Conservation (phyloP, 1,284 basidiomycete genomes). For the Trichosporon sp. region DNA sequence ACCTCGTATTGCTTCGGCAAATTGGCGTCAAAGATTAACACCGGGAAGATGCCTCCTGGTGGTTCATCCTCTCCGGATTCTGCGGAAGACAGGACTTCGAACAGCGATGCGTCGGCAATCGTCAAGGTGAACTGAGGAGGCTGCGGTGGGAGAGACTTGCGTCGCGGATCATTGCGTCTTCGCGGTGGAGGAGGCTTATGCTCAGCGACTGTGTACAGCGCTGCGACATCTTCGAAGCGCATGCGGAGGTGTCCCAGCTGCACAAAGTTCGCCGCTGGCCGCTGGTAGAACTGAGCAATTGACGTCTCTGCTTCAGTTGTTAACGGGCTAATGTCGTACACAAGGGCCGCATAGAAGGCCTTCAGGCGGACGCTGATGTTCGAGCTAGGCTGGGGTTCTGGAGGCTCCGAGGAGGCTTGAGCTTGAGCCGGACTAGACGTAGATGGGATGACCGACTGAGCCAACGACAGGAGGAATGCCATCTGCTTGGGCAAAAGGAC, state of each 20-base stretch:
- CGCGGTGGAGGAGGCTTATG: background rate
- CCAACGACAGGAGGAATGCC: constrained; percentile 23
- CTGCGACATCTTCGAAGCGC: constrained; percentile 28
- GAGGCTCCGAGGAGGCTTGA: background rate
- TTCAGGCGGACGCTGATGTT: constrained; percentile 26
- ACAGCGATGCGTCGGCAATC: constrained; percentile 27
- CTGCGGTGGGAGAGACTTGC: constrained; percentile 7
- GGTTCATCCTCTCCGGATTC: constrained; percentile 20
- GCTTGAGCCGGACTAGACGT: background rate
- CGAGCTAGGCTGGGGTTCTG: constrained; percentile 15
- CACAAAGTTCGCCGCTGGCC: constrained; percentile 29
- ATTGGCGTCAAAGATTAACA: constrained; percentile 43
- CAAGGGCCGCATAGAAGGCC: constrained; percentile 23
- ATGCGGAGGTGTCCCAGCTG: constrained; percentile 41
- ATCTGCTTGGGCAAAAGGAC: constrained; percentile 30
- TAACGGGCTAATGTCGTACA: constrained; percentile 29
- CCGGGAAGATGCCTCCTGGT: constrained; percentile 40
- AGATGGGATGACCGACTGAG: constrained; percentile 7
- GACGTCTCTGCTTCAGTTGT: constrained; percentile 1
- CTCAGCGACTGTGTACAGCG: constrained; percentile 19
- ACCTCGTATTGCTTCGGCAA: constrained; percentile 40
- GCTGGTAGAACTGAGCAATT: constrained; percentile 28
- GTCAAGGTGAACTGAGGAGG: constrained; percentile 21
- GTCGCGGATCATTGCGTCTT: constrained; percentile 2
- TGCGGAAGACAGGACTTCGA: constrained; percentile 35